Evolutionary conservation across 2,329 filamentous ascomycete genomes (phyloP), one percentile per base, ranked within the genome.

Genomic region (Plectosphaerella cucumerina): DNA sequence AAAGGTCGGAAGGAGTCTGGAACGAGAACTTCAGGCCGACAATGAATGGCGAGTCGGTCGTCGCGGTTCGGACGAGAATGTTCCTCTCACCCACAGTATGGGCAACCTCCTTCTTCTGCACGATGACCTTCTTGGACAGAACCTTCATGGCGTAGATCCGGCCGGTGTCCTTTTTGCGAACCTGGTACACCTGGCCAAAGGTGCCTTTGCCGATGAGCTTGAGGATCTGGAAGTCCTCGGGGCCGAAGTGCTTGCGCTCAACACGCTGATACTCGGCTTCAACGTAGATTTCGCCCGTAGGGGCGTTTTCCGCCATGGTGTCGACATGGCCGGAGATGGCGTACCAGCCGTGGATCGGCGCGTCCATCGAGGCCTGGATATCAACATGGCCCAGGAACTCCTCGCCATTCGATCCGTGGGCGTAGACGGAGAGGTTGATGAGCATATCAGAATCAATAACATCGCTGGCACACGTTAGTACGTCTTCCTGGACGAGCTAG

Each of bases 91-190:
- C 94, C 35, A 99, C 86, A 0, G 94, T 99, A 67, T 99, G 94
- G 15, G 93, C 91, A 47, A 99, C 91, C 69, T 99, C 94, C 72
- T 99, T 99, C 82, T 99, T 99, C 72, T 99, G 94, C 22, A 99
- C 94, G 63, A 99, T 99, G 49, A 99, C 94, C 77, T 99, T 99
- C 79, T 99, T 99, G 47, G 94, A 97, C 31, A 99, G 76, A 2
- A 99, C 93, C 71, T 99, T 99, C 94, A 99, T 99, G 55, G 94
- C 94, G 64, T 99, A 99, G 54, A 99, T 97, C 43, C 94, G 86
- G 62, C 86, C 85, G 1, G 93, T 97, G 67, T 99, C 94, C 76
- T 90, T 94, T 81, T 99, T 99, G 61, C 90, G 87, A 6, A 99
- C 94, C 68, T 99, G 94, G 67, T 97, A 99, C 2, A 99, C 94